A percentile compares a stretch with the other conserved stretches of the same genome.
Conservation (phyloP, 2,329 filamentous ascomycete species). For the Onygenales sp. region DNA sequence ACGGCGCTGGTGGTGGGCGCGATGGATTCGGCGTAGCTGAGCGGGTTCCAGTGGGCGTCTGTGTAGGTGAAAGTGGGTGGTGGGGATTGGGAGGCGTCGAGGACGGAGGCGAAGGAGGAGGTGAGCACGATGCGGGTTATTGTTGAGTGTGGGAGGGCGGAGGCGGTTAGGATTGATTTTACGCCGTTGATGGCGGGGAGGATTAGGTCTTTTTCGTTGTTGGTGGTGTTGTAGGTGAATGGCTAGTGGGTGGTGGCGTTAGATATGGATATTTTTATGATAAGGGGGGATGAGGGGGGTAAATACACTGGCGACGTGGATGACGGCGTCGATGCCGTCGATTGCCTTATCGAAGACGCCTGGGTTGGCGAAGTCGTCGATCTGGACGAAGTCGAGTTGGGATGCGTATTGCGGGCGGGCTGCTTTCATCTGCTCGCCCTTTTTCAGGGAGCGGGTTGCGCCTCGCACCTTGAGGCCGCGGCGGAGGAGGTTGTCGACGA, state of each 20-base stretch:
- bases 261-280: not conserved
- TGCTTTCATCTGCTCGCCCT: constrained; percentile 25
- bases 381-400: constrained; percentile 34
- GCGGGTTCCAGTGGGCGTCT: constrained; percentile 21
- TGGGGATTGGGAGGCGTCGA: constrained; percentile 10
- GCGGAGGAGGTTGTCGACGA: constrained; percentile 11
- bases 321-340: constrained; percentile 34
- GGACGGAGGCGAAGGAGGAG: constrained; percentile 22
- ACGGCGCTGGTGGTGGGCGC: constrained; percentile 12
- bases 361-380: constrained; percentile 33
- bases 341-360: constrained; percentile 30
- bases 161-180: constrained; percentile 30
- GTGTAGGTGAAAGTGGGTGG: constrained; percentile 17
- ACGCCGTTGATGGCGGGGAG: constrained; percentile 40
- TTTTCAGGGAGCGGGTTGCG: constrained; percentile 7
- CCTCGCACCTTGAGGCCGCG: constrained; percentile 9
- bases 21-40: constrained; percentile 20
- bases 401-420: constrained; percentile 26
- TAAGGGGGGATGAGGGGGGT: not conserved
- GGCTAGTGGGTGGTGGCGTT: constrained; percentile 20
- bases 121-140: constrained; percentile 20
- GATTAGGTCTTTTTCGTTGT: constrained; percentile 39
- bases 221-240: constrained; percentile 33
- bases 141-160: constrained; percentile 11
- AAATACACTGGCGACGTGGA: constrained; percentile 38